Evolutionary conservation across 768 basidiomycete genomes (phyloP).

Genomic region (Suillus subluteus): DNA sequence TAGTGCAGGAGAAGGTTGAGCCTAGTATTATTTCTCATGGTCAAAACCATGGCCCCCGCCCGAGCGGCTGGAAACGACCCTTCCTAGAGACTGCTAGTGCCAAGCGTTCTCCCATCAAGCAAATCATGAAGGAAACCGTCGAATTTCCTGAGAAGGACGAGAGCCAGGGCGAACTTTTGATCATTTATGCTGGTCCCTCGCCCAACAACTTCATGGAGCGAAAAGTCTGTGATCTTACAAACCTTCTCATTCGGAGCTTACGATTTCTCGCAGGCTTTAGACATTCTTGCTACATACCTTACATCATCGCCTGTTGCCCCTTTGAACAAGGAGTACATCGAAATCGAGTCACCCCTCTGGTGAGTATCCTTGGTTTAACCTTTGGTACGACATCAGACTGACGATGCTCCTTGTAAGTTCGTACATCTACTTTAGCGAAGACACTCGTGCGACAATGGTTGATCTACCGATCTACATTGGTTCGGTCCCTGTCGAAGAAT

Average conservation of each 20-base stretch:
- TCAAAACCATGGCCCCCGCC: constrained; percentile 69
- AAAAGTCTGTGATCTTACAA: constrained; percentile 47
- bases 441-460: constrained; percentile 69
- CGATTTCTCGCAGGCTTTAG: constrained; percentile 61
- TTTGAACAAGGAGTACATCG: constrained; percentile 89
- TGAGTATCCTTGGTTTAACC: constrained; percentile 34
- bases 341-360: constrained; percentile 90
- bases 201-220: constrained; percentile 71
- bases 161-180: constrained; percentile 84
- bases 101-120: constrained; percentile 52
- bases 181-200: constrained; percentile 80
- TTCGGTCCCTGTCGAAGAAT: constrained; percentile 80
- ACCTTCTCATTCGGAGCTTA: neutral
- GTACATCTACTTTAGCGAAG: constrained; percentile 84
- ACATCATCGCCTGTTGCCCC: constrained; percentile 84
- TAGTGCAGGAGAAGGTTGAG: constrained; percentile 84
- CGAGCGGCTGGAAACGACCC: constrained; percentile 88
- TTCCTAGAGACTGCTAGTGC: constrained; percentile 89
- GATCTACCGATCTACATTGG: constrained; percentile 80
- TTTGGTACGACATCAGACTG: constrained; percentile 4
- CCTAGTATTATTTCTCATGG: constrained; percentile 78
- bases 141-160: constrained; percentile 98
- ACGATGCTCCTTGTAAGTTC: constrained; percentile 50
- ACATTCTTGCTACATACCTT: constrained; percentile 85
- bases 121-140: constrained; percentile 63